Evolutionary conservation across 192 early-diverging fungal species (phyloP).

Genomic region (Backusella australiensis): DNA sequence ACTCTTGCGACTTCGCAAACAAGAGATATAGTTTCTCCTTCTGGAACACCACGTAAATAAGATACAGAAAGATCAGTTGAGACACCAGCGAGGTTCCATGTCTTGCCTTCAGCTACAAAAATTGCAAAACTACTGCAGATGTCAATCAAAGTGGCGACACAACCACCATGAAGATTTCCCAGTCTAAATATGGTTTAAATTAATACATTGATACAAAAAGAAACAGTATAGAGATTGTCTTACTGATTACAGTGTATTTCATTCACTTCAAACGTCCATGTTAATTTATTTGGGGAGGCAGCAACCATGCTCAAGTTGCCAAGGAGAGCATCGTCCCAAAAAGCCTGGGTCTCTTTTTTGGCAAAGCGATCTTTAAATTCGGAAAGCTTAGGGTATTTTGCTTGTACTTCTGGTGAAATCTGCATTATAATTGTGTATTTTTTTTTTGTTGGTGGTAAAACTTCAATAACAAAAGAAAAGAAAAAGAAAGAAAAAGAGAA

Average conservation of each 20-base stretch:
- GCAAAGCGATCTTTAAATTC: neutral
- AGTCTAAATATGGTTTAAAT: slow-evolving; percentile 4
- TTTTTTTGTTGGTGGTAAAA: neutral
- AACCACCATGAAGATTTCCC: slow-evolving; percentile 34
- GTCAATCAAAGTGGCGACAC: slow-evolving; percentile 35
- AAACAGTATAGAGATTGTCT: neutral
- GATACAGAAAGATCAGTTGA: slow-evolving; percentile 31
- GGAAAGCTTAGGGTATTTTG: slow-evolving; percentile 17
- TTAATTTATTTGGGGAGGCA: slow-evolving; percentile 12
- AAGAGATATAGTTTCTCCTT: slow-evolving; percentile 13
- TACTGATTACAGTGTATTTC: slow-evolving; percentile 29
- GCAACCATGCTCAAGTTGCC: slow-evolving; percentile 7
- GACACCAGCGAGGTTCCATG: slow-evolving; percentile 21
- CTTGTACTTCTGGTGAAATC: neutral
- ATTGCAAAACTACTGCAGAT: slow-evolving; percentile 30
- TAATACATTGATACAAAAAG: neutral
- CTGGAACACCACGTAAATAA: slow-evolving; percentile 16
- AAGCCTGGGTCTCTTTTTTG: neutral
- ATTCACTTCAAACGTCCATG: slow-evolving; percentile 24
- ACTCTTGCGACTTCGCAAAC: slow-evolving; percentile 22
- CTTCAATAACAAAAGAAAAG: neutral
- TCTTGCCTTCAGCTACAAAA: slow-evolving; percentile 8
- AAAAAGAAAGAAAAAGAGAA: neutral
- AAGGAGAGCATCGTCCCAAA: neutral
- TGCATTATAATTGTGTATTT: slow-evolving; percentile 7